These are phyloP conservation scores for Hagleromyces aurorensis DNA, from an alignment of 805 yeast species.

Conservation along the genomic window DNA sequence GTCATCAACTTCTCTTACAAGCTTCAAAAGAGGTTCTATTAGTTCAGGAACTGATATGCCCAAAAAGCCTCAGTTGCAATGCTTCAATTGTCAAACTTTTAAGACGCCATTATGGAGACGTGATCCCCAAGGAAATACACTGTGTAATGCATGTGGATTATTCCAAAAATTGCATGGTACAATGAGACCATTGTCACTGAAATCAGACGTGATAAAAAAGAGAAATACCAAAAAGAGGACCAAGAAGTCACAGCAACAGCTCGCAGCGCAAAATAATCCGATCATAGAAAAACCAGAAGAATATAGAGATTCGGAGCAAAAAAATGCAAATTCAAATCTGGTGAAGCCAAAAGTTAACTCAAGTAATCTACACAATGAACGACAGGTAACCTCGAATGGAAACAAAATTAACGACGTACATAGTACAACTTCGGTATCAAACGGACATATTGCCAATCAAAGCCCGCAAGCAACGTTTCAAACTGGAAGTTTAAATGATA, in stretches of 20 bases:
- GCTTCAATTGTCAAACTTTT: conserved; percentile 85
- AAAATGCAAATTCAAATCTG: no score
- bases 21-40: conserved; percentile 17
- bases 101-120: conserved; percentile 96
- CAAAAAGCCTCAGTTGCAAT: conserved; percentile 35
- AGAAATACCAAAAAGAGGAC: conserved; percentile 58
- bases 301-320: not conserved
- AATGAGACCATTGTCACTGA: conserved; percentile 81
- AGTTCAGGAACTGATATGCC: conserved; percentile 17
- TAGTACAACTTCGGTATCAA: not conserved
- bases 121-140: conserved; percentile 83
- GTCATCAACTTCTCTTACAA: conserved; percentile 24
- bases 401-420: conserved; percentile 1
- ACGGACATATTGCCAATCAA: not conserved
- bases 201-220: conserved; percentile 87
- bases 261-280: conserved; percentile 1
- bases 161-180: conserved; percentile 92
- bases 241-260: conserved; percentile 18
- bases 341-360: no score
- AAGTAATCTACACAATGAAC: no score
- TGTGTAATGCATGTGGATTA: conserved; percentile 95
- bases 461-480: conserved; percentile 1
- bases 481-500: conserved; percentile 12
- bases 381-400: conserved; percentile 3
- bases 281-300: not conserved